phyloP scores from a whole-genome alignment of 176 grass and related monocot genomes.

The Rhynchospora tenuis region DNA sequence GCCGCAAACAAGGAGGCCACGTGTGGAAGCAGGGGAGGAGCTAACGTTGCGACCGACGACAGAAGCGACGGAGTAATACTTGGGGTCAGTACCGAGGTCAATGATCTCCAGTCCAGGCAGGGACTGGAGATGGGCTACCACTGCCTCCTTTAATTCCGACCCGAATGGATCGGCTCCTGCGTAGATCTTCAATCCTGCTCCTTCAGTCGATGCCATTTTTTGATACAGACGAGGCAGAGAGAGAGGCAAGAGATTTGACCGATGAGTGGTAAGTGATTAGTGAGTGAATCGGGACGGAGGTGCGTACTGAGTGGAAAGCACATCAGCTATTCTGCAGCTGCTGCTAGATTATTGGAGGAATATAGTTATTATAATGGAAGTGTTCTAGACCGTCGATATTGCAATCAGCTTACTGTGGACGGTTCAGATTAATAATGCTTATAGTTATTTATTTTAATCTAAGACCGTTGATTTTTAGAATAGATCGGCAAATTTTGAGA shows the following conservation, averaged over 20 bases:
- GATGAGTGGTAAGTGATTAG: background rate
- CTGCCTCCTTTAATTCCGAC: conserved; percentile 56
- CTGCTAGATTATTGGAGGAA: too few species aligned
- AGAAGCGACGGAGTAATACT: conserved; percentile 77
- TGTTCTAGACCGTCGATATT: too few species aligned
- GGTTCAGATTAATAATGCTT: too few species aligned
- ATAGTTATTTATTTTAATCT: too few species aligned
- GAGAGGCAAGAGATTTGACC: background rate
- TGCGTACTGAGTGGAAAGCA: too few species aligned
- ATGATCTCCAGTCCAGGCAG: conserved; percentile 48
- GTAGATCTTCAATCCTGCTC: conserved; percentile 54
- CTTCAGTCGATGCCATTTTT: background rate
- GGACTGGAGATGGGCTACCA: conserved; percentile 61
- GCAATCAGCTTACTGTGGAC: too few species aligned
- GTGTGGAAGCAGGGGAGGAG: conserved; percentile 22
- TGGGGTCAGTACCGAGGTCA: conserved; percentile 70
- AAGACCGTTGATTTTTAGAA: too few species aligned
- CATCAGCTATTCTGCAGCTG: background rate
- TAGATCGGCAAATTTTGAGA: too few species aligned
- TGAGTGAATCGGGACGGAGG: background rate
- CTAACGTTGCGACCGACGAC: conserved; percentile 47
- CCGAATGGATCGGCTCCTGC: conserved; percentile 68
- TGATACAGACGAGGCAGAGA: background rate
- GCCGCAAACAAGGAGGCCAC: conserved; percentile 71
- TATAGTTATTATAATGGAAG: too few species aligned